Evolutionary conservation across 768 basidiomycete genomes (phyloP), one percentile per base, ranked within the genome.

Genomic region (Mrakia hoshinonis): DNA sequence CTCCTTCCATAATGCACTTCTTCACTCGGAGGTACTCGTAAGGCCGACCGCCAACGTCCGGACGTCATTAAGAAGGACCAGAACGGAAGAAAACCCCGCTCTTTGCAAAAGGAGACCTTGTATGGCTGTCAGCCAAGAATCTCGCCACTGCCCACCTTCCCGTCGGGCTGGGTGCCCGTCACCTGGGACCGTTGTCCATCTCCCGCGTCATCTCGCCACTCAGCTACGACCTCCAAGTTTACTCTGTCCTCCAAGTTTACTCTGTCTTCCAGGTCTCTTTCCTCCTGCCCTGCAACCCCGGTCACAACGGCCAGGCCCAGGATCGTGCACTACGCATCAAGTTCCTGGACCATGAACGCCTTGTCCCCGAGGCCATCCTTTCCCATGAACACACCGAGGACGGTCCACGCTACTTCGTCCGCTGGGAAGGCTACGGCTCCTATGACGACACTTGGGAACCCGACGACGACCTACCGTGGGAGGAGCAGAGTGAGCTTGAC

Each of bases 71-170:
- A n/a, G n/a, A n/a, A n/a, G n/a, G n/a, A n/a, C n/a, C n/a, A 34
- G 51, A 70, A 72, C 69, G 64, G 12, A 22, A 68, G 52, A 4
- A 72, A 75, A 0, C 43, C 39, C 38, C 77, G 70, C 3, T 75
- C 12, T 77, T 66, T 63, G 29, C 66, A 31, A 52, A 68, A 22
- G 77, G 77, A 11, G 75, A 77, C 55, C n/a, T n/a, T n/a, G n/a
- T n/a, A n/a, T n/a, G n/a, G n/a, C n/a, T n/a, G n/a, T n/a, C n/a
- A n/a, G n/a, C n/a, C n/a, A n/a, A n/a, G n/a, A n/a, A n/a, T n/a
- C n/a, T n/a, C n/a, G n/a, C n/a, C n/a, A n/a, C n/a, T n/a, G n/a
- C n/a, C n/a, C n/a, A n/a, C n/a, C n/a, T n/a, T n/a, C 47, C 46
- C 12, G 76, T 76, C 24, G 52, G 64, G 67, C 74, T 77, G 22